Evolutionary conservation across 2,329 filamentous ascomycete species (phyloP).

Genomic region (Stemphylium vesicarium): DNA sequence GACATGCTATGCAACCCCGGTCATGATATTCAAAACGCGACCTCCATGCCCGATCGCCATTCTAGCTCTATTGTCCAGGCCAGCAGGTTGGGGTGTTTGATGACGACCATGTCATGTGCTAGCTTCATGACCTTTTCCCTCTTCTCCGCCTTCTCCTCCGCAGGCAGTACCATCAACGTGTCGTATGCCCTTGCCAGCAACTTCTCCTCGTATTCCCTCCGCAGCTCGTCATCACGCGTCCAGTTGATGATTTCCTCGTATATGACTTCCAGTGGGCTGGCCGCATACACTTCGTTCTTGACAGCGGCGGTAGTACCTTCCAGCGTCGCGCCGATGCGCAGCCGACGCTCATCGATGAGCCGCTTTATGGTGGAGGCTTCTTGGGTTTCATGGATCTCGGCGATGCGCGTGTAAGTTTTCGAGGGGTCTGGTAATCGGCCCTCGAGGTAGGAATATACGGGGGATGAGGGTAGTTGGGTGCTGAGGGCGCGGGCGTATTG

Average conservation of each 20-base stretch:
- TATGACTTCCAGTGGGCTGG: constrained; percentile 78
- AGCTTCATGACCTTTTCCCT: constrained; percentile 75
- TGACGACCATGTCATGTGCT: constrained; percentile 92
- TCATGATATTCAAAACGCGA: constrained; percentile 14
- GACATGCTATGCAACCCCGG: not conserved
- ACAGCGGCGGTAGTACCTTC: constrained; percentile 85
- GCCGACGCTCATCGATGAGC: constrained; percentile 86
- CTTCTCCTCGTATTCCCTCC: constrained; percentile 89
- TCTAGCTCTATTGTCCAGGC: constrained; percentile 93
- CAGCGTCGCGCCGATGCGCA: constrained; percentile 82
- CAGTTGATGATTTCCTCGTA: constrained; percentile 89
- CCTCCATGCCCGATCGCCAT: constrained; percentile 68
- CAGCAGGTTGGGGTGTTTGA: constrained; percentile 86
- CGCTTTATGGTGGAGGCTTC: constrained; percentile 90
- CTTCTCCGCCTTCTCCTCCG: constrained; percentile 72
- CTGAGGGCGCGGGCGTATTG: constrained; percentile 80
- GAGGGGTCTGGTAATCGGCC: constrained; percentile 81
- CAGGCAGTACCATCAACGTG: constrained; percentile 70
- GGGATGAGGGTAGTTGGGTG: constrained; percentile 78
- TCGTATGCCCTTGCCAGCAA: constrained; percentile 82
- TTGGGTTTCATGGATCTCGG: constrained; percentile 81
- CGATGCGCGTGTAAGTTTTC: constrained; percentile 80
- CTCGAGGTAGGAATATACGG: constrained; percentile 82
- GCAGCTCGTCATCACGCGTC: constrained; percentile 83
- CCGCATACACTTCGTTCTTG: constrained; percentile 79